Evolutionary conservation across 371 early-diverging fungal genomes (phyloP).

Genomic region (Blakeslea trispora): DNA sequence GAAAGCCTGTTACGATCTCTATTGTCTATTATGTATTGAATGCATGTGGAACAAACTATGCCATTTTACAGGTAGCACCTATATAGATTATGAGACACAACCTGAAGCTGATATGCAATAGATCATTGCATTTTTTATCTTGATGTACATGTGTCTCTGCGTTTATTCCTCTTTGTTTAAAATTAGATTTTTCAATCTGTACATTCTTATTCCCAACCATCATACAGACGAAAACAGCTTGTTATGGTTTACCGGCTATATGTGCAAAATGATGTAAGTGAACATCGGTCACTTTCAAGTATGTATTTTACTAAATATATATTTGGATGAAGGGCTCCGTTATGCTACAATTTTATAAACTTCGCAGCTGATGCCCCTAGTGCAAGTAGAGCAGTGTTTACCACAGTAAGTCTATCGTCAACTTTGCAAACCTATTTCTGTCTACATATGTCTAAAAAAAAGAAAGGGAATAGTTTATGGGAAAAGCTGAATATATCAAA

Average conservation of each 20-base stretch:
- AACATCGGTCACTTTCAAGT: background rate
- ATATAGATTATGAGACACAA: too few relatives aligned
- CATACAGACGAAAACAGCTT: conserved; percentile 88
- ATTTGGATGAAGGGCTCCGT: conserved; percentile 69
- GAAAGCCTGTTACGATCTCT: conserved; percentile 53
- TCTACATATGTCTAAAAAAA: background rate
- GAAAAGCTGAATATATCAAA: conserved; percentile 84
- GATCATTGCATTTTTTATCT: conserved; percentile 72
- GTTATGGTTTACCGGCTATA: conserved; percentile 87
- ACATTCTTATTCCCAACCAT: conserved; percentile 85
- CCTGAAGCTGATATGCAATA: conserved; percentile 28
- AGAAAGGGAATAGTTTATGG: conserved; percentile 66
- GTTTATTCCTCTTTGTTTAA: conserved; percentile 89
- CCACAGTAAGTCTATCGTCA: conserved; percentile 25
- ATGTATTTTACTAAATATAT: background rate
- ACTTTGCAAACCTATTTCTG: too few relatives aligned
- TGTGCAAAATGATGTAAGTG: conserved; percentile 79
- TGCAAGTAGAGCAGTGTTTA: conserved; percentile 53
- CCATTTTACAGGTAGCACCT: conserved; percentile 54
- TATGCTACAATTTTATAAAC: conserved; percentile 93
- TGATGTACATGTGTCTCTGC: conserved; percentile 91
- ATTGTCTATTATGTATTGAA: conserved; percentile 53
- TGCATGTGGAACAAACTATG: conserved; percentile 53
- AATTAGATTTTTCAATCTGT: conserved; percentile 81
- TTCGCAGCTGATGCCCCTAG: conserved; percentile 46